Evolutionary conservation across 2,329 filamentous ascomycete genomes (phyloP).

Genomic region (Nemania diffusa): DNA sequence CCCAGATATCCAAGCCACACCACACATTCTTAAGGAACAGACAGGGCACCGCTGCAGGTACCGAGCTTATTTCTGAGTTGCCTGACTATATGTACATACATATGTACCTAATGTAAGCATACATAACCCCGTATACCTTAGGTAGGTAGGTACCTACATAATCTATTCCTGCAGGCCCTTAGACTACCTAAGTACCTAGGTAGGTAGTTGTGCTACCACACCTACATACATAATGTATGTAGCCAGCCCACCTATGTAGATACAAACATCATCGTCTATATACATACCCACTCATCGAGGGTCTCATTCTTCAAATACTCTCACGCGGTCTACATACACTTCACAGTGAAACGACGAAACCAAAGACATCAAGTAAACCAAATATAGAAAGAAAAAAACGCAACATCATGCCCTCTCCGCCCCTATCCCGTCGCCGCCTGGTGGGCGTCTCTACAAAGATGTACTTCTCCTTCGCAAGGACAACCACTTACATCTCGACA

Average conservation of each 20-base stretch:
- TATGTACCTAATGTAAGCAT: not conserved
- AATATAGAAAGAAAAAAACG: not conserved
- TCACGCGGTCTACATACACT: too few relatives aligned
- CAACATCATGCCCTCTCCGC: slow-evolving; percentile 26
- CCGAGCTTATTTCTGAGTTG: not conserved
- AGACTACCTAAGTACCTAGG: too few relatives aligned
- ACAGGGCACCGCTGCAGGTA: slow-evolving; percentile 12
- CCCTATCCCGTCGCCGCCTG: slow-evolving; percentile 63
- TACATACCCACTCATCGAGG: not conserved
- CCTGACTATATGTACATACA: not conserved
- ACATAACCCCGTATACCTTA: not conserved
- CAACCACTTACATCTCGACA: slow-evolving; percentile 64
- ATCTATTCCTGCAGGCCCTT: too few relatives aligned
- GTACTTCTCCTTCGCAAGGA: slow-evolving; percentile 78
- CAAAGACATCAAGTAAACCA: too few relatives aligned
- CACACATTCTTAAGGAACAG: not conserved
- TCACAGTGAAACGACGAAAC: too few relatives aligned
- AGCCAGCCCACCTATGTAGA: too few relatives aligned
- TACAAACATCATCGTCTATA: not conserved
- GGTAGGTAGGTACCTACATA: too few relatives aligned
- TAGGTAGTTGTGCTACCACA: not conserved
- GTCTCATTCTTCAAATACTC: not conserved
- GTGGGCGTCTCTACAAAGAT: slow-evolving; percentile 81
- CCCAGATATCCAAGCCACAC: not conserved
- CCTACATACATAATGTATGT: too few relatives aligned